A percentile compares a stretch with the other conserved stretches of the same genome.
These are phyloP conservation scores for Xylaria sp. DNA, from an alignment of 2,329 filamentous ascomycete species.

Conservation along the genomic window DNA sequence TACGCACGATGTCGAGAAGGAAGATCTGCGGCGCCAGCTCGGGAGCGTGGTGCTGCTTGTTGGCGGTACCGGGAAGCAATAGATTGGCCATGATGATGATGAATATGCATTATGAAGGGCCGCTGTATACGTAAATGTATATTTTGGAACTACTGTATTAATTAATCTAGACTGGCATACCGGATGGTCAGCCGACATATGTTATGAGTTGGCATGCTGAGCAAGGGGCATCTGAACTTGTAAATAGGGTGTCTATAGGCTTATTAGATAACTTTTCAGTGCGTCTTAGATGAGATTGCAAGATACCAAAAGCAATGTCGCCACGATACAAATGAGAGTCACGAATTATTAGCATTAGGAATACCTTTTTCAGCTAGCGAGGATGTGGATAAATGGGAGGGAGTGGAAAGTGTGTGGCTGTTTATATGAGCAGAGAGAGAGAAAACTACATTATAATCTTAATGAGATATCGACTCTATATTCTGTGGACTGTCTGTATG, in stretches of 20 bases:
- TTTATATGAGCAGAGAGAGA: too few species aligned
- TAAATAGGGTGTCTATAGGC: background rate
- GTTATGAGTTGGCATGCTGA: background rate
- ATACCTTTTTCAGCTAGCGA: too few species aligned
- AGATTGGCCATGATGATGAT: background rate
- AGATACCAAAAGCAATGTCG: background rate
- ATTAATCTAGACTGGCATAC: background rate
- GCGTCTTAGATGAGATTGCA: background rate
- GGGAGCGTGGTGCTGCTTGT: constrained; percentile 88
- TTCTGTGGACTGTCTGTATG: too few species aligned
- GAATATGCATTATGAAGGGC: background rate
- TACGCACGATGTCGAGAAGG: constrained; percentile 94
- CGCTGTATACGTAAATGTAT: constrained; percentile 17
- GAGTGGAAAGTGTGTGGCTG: too few species aligned
- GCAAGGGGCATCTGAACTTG: background rate
- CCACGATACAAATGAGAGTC: too few species aligned
- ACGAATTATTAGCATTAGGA: too few species aligned
- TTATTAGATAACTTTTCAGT: background rate
- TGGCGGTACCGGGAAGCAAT: constrained; percentile 60
- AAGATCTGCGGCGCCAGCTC: constrained; percentile 87
- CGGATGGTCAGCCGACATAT: background rate
- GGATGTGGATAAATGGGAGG: background rate
- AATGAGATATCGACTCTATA: too few species aligned
- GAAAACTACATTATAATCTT: too few species aligned
- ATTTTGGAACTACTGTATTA: constrained; percentile 8